Percentiles rank a stretch among this genome's conserved stretches.
These are phyloP conservation scores for Boletus rubropictus DNA, from an alignment of 768 basidiomycete species.

Conservation along the genomic window DNA sequence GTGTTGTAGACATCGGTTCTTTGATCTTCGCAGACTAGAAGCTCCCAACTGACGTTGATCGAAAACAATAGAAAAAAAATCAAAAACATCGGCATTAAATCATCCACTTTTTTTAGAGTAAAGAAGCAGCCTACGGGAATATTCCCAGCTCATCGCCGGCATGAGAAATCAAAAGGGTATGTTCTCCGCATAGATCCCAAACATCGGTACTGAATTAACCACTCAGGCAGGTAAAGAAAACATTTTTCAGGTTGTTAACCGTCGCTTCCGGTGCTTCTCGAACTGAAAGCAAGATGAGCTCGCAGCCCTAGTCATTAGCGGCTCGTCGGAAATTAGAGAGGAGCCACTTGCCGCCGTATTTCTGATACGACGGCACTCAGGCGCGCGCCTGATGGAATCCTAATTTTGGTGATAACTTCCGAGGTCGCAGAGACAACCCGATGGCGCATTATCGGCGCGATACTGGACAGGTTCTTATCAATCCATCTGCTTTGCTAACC, in stretches of 20 bases:
- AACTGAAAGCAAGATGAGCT: background rate
- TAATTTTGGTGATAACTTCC: slow-evolving; percentile 7
- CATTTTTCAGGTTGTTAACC: background rate
- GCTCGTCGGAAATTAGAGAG: background rate
- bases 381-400: background rate
- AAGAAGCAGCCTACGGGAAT: slow-evolving; percentile 7
- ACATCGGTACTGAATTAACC: background rate
- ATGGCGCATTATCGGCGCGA: slow-evolving; percentile 9
- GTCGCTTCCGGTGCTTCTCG: background rate
- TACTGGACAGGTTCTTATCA: slow-evolving; percentile 6
- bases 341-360: background rate
- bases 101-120: background rate
- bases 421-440: background rate
- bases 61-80: background rate
- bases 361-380: background rate
- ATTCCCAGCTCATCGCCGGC: slow-evolving; percentile 1
- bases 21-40: background rate
- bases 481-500: background rate
- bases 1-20: background rate
- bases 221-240: slow-evolving; percentile 1
- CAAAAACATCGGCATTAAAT: background rate
- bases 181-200: background rate
- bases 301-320: background rate
- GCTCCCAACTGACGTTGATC: background rate
- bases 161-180: slow-evolving; percentile 6